Conservation (phyloP, 2,329 filamentous ascomycete species). For the Cladosporium sphaerospermum region DNA sequence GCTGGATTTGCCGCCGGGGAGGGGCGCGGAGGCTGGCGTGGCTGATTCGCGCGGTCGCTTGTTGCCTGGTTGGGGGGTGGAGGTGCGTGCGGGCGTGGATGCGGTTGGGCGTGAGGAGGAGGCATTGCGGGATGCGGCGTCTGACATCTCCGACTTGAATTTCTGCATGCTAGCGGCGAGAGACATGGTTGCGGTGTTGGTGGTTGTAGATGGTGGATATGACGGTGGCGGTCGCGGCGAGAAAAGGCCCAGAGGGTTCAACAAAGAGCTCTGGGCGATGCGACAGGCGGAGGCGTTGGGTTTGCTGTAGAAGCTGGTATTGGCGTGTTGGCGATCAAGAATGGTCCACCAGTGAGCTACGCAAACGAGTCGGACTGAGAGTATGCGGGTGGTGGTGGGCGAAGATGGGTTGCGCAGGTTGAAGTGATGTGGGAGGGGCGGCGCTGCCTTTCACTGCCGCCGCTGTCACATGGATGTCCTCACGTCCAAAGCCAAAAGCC, state of each 20-base stretch:
- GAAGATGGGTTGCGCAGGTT: background rate
- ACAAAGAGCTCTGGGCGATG: slow-evolving; percentile 24
- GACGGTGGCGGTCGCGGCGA: background rate
- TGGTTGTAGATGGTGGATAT: background rate
- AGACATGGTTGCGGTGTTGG: slow-evolving; percentile 21
- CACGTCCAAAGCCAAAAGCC: background rate
- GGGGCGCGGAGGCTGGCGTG: background rate
- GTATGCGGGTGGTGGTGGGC: background rate
- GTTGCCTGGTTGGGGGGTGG: slow-evolving; percentile 13
- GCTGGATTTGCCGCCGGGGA: slow-evolving; percentile 47
- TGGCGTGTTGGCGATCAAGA: background rate
- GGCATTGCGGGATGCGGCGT: slow-evolving; percentile 26
- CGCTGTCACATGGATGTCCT: background rate
- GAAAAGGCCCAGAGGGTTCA: slow-evolving; percentile 22
- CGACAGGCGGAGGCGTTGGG: background rate
- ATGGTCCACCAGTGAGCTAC: too few relatives aligned
- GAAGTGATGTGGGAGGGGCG: background rate
- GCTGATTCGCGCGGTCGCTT: slow-evolving; percentile 6
- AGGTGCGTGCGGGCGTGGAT: slow-evolving; percentile 18
- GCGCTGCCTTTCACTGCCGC: background rate
- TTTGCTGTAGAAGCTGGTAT: background rate
- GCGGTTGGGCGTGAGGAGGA: slow-evolving; percentile 21
- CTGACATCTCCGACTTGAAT: slow-evolving; percentile 27
- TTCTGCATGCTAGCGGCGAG: slow-evolving; percentile 23
- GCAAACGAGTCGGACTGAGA: too few relatives aligned